phyloP scores from a whole-genome alignment of 2,329 filamentous ascomycete species.

The Calonectria pteridis region DNA sequence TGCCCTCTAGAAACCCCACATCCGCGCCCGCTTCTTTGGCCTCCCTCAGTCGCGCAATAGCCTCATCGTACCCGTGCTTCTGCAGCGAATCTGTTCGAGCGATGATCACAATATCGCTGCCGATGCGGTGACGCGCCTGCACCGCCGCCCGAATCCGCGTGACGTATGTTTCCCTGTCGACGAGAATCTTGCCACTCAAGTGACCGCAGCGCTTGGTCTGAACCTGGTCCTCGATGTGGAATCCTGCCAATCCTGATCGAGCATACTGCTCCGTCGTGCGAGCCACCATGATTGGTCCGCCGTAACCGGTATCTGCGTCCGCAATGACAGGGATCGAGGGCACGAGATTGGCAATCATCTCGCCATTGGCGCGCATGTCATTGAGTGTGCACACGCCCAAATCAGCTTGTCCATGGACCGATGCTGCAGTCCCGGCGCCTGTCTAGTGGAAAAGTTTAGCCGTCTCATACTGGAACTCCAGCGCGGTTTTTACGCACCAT shows the following conservation, averaged over 20 bases:
- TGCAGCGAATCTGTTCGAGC: not conserved
- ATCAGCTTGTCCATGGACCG: not conserved
- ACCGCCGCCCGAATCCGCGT: not conserved
- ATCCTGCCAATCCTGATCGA: constrained; percentile 66
- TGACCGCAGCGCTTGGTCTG: constrained; percentile 76
- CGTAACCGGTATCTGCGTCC: constrained; percentile 71
- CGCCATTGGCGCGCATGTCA: constrained; percentile 74
- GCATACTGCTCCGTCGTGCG: constrained; percentile 67
- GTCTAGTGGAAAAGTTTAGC: not conserved
- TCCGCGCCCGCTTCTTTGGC: not conserved
- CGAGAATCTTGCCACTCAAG: constrained; percentile 71
- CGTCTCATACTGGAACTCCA: not conserved
- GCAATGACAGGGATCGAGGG: constrained; percentile 69
- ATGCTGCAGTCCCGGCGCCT: not conserved
- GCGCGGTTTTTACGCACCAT: not conserved
- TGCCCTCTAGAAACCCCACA: not conserved
- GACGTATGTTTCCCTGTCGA: constrained; percentile 46
- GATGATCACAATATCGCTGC: not conserved
- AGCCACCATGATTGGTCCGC: constrained; percentile 64
- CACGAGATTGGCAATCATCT: constrained; percentile 73
- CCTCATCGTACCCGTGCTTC: not conserved
- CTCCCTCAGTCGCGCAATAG: not conserved
- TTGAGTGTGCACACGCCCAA: constrained; percentile 69
- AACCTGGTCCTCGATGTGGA: constrained; percentile 75
- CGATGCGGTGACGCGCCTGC: constrained; percentile 1